Evolutionary conservation across 352 stramenopile genomes (phyloP).

Genomic region (Globisporangium perplexum): DNA sequence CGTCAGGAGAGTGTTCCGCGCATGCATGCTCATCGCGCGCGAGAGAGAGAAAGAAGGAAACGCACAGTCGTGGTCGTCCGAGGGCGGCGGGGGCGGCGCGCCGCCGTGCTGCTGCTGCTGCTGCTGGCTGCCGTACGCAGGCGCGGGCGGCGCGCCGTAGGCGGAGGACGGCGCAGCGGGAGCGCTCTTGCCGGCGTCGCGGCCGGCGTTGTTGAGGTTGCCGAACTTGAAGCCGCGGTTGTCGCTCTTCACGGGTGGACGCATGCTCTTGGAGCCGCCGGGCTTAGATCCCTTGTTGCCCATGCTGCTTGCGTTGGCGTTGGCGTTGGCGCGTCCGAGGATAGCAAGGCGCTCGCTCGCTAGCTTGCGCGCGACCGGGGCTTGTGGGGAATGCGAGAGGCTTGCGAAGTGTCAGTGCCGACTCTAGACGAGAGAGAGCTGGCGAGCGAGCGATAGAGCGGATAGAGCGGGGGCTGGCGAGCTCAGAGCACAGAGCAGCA

Average conservation of each 20-base stretch:
- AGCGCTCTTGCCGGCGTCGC: constrained; percentile 66
- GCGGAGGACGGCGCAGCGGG: constrained; percentile 55
- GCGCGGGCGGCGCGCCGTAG: constrained; percentile 8
- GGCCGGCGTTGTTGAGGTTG: constrained; percentile 34
- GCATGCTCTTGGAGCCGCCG: constrained; percentile 47
- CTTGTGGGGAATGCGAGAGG: neutral
- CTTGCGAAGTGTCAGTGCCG: neutral
- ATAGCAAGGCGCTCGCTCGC: neutral
- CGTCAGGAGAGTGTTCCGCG: neutral
- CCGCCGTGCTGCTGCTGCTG: neutral
- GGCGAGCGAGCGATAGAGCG: no score
- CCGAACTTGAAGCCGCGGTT: constrained; percentile 76
- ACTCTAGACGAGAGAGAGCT: neutral
- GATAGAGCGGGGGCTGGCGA: no score
- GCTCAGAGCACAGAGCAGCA: neutral
- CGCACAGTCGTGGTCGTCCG: constrained; percentile 62
- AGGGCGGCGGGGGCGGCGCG: constrained; percentile 4
- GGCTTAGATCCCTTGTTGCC: constrained; percentile 81
- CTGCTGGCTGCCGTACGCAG: constrained; percentile 12
- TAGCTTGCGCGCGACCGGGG: neutral
- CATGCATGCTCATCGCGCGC: no score
- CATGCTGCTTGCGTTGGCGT: constrained; percentile 32
- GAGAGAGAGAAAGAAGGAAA: neutral
- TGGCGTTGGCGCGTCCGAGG: neutral
- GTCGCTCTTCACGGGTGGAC: constrained; percentile 81